These are phyloP conservation scores for Vitis rotundifolia DNA, from an alignment of 164 flowering plant species.

Conservation along the genomic window DNA sequence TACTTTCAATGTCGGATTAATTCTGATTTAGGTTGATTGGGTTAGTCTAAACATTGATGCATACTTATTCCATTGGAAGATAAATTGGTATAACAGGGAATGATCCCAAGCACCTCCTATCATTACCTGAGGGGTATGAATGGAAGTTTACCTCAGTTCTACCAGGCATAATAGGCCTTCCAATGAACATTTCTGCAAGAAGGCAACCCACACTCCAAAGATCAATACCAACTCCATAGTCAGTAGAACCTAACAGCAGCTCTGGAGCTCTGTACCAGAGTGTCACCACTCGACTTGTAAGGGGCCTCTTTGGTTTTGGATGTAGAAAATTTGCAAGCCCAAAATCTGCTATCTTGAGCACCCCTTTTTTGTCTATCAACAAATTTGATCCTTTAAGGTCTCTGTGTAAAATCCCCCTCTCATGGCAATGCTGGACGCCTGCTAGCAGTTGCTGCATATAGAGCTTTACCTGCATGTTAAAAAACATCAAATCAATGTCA, in stretches of 20 bases:
- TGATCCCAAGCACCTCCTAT: too few relatives aligned
- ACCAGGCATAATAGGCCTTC: constrained; percentile 71
- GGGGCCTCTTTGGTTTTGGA: constrained; percentile 44
- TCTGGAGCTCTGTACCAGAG: constrained; percentile 88
- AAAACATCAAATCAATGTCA: background rate
- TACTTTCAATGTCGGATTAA: too few relatives aligned
- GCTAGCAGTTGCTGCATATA: constrained; percentile 72
- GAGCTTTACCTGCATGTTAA: constrained; percentile 51
- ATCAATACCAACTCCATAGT: constrained; percentile 78
- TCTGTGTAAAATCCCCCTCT: constrained; percentile 61
- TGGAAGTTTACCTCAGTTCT: constrained; percentile 51
- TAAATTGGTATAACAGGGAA: too few relatives aligned
- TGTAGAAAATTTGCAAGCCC: constrained; percentile 55
- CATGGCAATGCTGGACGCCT: constrained; percentile 75
- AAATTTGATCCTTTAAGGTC: constrained; percentile 72
- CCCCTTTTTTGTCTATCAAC: constrained; percentile 54
- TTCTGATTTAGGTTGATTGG: too few relatives aligned
- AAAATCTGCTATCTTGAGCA: constrained; percentile 76
- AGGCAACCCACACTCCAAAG: constrained; percentile 83
- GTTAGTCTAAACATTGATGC: too few relatives aligned
- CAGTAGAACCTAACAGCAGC: constrained; percentile 61
- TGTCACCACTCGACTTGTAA: constrained; percentile 71
- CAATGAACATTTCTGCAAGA: constrained; percentile 67
- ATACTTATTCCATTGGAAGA: too few relatives aligned
- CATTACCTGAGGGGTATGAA: too few relatives aligned